These are phyloP conservation scores for Boletus bicolor DNA, from an alignment of 768 basidiomycete species.

Conservation along the genomic window DNA sequence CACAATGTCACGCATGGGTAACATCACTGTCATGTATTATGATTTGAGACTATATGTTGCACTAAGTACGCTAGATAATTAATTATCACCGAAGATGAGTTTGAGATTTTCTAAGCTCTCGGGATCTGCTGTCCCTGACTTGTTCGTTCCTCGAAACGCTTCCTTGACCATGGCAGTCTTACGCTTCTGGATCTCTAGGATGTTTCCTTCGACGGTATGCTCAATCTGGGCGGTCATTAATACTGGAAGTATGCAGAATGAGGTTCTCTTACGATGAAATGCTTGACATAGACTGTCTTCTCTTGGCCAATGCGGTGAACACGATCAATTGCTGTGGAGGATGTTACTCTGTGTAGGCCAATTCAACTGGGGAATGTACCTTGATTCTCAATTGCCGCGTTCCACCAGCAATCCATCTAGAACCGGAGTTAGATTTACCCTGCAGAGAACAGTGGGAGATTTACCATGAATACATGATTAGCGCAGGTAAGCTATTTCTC, in stretches of 20 bases:
- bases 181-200: conserved; percentile 77
- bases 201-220: conserved; percentile 76
- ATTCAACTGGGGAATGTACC: conserved; percentile 36
- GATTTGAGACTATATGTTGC: too few relatives aligned
- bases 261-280: conserved; percentile 64
- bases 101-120: conserved; percentile 81
- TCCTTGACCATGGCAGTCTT: conserved; percentile 87
- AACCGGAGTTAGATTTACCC: conserved; percentile 1
- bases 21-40: conserved; percentile 45
- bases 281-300: conserved; percentile 77
- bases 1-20: conserved; percentile 21
- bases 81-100: conserved; percentile 23
- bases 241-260: not conserved
- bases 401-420: conserved; percentile 95
- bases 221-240: conserved; percentile 44
- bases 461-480: conserved; percentile 84
- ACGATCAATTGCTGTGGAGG: conserved; percentile 71
- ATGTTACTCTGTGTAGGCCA: conserved; percentile 2
- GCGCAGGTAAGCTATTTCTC: conserved; percentile 62
- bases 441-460: conserved; percentile 2
- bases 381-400: conserved; percentile 79
- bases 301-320: conserved; percentile 86
- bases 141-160: conserved; percentile 63
- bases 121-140: conserved; percentile 47
- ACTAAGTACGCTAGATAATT: conserved; percentile 38